Base-by-base conservation (phyloP, 306 rosid species). In the Oemleria cerasiformis region DNA sequence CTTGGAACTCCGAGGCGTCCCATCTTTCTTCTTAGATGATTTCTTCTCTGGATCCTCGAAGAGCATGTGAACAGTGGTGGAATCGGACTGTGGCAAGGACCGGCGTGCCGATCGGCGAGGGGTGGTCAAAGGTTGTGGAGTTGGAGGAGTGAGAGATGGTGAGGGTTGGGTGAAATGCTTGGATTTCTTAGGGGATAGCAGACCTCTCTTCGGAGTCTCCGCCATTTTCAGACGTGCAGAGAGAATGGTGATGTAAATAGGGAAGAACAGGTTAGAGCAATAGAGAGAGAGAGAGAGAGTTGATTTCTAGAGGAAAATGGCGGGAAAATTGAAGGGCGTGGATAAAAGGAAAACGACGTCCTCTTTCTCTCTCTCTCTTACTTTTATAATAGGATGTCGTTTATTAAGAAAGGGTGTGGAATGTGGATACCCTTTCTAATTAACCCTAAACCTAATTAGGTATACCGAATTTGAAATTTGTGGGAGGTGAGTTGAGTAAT, bases 91-190 rank as follows among this genome's bases (percentile, higher is more conserved):
- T 36, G 73, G 69, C 8, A 85, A 78, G 40, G 68, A 64, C 16
- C 82, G 72, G 76, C 97, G 96, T 23, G 81, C 53, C 50, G 90
- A 91, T 67, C 92, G 81, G 59, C 82, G 90, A 54, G 85, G 82
- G 17, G 87, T 56, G 20, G 87, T 54, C 25, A 60, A 53, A 65
- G 86, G 63, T 61, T 73, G 86, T 0, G 91, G 90, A 17, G 92
- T 87, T n/a, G 50, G 41, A 17, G 97, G 90, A 42, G 72, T 67
- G 65, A 81, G 39, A 1, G 75, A 42, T 2, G 83, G 85, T 5
- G 88, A 66, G 13, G 69, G 44, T 65, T 79, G 83, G 44, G 77
- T 72, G 42, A 43, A 61, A 40, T 74, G 80, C 2, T 74, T 83
- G 65, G 76, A 43, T 64, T 75, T 88, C 6, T 78, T 68, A 10